These are phyloP conservation scores for Guyanaporus albipodus DNA, from an alignment of 768 basidiomycete genomes.

Conservation along the genomic window DNA sequence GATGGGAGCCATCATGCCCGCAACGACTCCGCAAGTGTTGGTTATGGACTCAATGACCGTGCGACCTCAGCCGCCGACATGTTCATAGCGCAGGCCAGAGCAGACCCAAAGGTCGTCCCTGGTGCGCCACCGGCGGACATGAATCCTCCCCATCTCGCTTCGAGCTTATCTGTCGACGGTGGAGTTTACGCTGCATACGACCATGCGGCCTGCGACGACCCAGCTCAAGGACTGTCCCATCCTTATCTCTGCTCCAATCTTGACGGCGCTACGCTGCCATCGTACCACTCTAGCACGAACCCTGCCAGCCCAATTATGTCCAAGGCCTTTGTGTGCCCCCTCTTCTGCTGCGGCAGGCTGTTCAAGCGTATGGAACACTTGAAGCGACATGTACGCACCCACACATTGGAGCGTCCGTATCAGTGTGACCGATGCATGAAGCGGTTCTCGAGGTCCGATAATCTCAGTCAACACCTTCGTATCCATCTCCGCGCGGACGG, in stretches of 20 bases:
- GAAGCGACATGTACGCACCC: constrained; percentile 82
- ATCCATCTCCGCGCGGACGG: constrained; percentile 53
- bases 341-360: constrained; percentile 75
- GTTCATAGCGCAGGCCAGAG: constrained; percentile 59
- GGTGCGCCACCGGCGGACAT: constrained; percentile 19
- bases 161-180: constrained; percentile 21
- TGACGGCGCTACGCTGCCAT: constrained; percentile 12
- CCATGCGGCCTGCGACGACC: constrained; percentile 17
- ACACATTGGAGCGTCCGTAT: constrained; percentile 86
- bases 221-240: constrained; percentile 16
- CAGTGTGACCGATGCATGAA: constrained; percentile 71
- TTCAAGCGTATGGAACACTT: constrained; percentile 95
- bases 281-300: constrained; percentile 20
- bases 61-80: constrained; percentile 58
- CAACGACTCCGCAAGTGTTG: constrained; percentile 11
- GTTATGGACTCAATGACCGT: constrained; percentile 29
- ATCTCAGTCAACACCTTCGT: constrained; percentile 80
- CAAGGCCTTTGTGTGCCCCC: constrained; percentile 77
- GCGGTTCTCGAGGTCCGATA: constrained; percentile 85
- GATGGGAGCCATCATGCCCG: constrained; percentile 20
- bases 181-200: constrained; percentile 19
- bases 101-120: constrained; percentile 39
- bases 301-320: constrained; percentile 36
- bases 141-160: constrained; percentile 17
- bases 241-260: constrained; percentile 12